Conservation (phyloP, 768 basidiomycete genomes). For the Ramaria rubella region DNA sequence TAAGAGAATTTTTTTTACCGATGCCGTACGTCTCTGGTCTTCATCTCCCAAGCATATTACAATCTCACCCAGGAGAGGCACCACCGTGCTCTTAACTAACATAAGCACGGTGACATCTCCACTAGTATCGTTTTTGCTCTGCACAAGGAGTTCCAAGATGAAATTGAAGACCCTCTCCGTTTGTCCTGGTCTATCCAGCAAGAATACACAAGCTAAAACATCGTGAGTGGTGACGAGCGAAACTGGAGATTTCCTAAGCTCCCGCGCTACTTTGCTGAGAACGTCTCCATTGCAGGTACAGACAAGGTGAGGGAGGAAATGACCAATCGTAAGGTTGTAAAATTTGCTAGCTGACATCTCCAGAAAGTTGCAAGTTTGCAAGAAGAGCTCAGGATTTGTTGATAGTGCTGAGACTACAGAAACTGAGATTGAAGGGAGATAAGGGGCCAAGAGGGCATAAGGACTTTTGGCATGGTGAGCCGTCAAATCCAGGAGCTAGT, state of each 20-base stretch:
- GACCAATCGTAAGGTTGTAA: constrained; percentile 52
- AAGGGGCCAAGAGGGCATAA: constrained; percentile 64
- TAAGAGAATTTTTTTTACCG: constrained; percentile 32
- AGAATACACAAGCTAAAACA: constrained; percentile 62
- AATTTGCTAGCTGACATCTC: constrained; percentile 51
- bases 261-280: constrained; percentile 54
- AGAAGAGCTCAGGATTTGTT: constrained; percentile 50
- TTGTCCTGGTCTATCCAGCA: constrained; percentile 46
- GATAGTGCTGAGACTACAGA: constrained; percentile 55
- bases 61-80: constrained; percentile 66
- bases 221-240: constrained; percentile 51
- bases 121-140: constrained; percentile 33
- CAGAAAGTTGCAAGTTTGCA: constrained; percentile 66
- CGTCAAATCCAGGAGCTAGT: constrained; percentile 52
- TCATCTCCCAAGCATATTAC: constrained; percentile 75
- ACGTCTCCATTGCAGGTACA: constrained; percentile 51
- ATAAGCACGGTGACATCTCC: constrained; percentile 34
- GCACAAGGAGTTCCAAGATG: constrained; percentile 48
- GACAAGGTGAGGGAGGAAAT: constrained; percentile 66
- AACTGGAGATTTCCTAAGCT: constrained; percentile 41
- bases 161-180: constrained; percentile 58
- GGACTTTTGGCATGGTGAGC: constrained; percentile 53
- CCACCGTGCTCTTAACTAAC: constrained; percentile 59
- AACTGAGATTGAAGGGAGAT: constrained; percentile 59
- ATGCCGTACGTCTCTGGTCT: constrained; percentile 35